phyloP scores from a whole-genome alignment of 2,329 filamentous ascomycete genomes.

The Aspergillus pseudotamarii region DNA sequence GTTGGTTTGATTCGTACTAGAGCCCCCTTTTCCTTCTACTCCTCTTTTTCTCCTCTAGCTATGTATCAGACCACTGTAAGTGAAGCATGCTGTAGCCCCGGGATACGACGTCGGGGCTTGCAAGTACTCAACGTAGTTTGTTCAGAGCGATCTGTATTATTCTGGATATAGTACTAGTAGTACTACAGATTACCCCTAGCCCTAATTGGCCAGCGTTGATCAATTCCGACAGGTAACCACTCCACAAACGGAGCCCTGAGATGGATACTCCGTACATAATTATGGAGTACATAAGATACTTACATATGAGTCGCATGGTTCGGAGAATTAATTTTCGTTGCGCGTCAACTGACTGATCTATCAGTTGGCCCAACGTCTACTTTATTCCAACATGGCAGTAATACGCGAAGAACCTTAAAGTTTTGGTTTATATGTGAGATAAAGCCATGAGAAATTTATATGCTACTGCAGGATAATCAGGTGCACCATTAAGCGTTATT shows the following conservation, averaged over 20 bases:
- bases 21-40: background rate
- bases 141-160: background rate
- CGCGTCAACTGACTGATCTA: constrained; percentile 1
- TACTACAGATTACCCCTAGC: background rate
- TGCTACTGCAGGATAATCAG: background rate
- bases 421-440: background rate
- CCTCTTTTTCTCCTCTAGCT: background rate
- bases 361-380: background rate
- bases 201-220: background rate
- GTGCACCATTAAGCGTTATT: background rate
- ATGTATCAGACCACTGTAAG: background rate
- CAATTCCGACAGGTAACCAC: background rate
- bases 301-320: constrained; percentile 9
- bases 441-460: background rate
- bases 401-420: background rate
- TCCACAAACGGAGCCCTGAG: constrained; percentile 3
- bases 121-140: background rate
- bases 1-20: background rate
- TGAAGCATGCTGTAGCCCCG: background rate
- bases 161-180: background rate
- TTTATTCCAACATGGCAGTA: background rate
- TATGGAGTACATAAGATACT: background rate
- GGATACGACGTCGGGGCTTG: background rate
- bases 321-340: constrained; percentile 13
- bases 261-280: background rate